phyloP scores from a whole-genome alignment of 768 basidiomycete species.

The Trametopsis cervina region DNA sequence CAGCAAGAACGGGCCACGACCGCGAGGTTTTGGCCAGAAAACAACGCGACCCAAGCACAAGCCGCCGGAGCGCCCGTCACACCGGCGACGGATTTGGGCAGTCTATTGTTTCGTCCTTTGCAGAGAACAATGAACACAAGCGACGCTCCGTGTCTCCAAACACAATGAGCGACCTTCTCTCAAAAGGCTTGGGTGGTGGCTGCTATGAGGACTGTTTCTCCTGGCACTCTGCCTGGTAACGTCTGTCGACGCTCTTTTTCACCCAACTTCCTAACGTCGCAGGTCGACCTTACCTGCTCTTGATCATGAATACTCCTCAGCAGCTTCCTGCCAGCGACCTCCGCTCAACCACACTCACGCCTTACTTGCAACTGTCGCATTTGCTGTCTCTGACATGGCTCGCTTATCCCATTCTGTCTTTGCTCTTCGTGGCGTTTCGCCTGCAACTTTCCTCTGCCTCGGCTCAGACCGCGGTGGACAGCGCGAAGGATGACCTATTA shows the following conservation, averaged over 20 bases:
- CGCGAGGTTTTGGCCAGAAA: too few relatives aligned
- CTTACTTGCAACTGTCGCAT: conserved; percentile 79
- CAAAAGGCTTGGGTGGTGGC: conserved; percentile 10
- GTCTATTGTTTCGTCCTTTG: conserved; percentile 8
- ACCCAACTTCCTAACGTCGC: conserved; percentile 18
- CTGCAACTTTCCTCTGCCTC: conserved; percentile 67
- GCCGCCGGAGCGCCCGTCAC: conserved; percentile 1
- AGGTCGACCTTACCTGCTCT: conserved; percentile 21
- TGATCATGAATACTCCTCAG: conserved; percentile 22
- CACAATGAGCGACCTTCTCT: conserved; percentile 18
- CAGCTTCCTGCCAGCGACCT: conserved; percentile 56
- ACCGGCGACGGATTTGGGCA: conserved; percentile 1
- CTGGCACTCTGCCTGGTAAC: conserved; percentile 10
- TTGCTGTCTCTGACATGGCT: conserved; percentile 87
- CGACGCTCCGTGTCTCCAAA: conserved; percentile 4
- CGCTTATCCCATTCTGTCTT: conserved; percentile 84
- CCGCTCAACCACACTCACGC: conserved; percentile 49
- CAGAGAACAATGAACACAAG: conserved; percentile 11
- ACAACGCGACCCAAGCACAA: not conserved
- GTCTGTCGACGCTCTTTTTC: conserved; percentile 16
- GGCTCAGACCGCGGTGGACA: conserved; percentile 58
- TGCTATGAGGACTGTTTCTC: conserved; percentile 1
- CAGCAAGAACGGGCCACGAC: too few relatives aligned
- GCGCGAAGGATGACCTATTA: conserved; percentile 70
- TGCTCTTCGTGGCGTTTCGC: conserved; percentile 82